phyloP scores from a whole-genome alignment of 305 asterid genomes.

The Withania somnifera region DNA sequence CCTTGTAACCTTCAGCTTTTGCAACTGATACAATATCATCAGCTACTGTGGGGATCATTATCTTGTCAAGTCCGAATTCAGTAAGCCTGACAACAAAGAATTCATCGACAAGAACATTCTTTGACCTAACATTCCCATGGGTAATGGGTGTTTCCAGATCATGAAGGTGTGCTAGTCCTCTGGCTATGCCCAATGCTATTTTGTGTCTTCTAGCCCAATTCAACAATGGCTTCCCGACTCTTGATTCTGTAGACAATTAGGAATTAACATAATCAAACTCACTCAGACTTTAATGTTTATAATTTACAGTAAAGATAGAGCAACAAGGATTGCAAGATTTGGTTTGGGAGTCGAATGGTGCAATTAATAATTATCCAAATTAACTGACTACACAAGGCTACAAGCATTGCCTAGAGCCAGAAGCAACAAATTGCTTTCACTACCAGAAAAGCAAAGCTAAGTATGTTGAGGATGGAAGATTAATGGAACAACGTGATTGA shows the following conservation, averaged over 20 bases:
- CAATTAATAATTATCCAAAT: not conserved
- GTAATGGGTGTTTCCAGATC: slow-evolving; percentile 76
- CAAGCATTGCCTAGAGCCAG: not conserved
- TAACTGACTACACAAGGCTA: too few relatives aligned
- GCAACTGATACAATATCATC: slow-evolving; percentile 72
- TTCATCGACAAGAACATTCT: slow-evolving; percentile 78
- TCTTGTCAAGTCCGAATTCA: slow-evolving; percentile 91
- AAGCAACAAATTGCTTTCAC: not conserved
- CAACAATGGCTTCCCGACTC: slow-evolving; percentile 77
- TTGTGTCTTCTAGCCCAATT: slow-evolving; percentile 95
- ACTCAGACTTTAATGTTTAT: not conserved
- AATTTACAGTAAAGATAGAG: not conserved
- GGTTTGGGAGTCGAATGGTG: not conserved
- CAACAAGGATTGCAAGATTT: not conserved
- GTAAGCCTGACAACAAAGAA: slow-evolving; percentile 75
- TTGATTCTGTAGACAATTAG: slow-evolving; percentile 45
- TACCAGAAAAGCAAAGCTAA: not conserved
- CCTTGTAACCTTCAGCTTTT: slow-evolving; percentile 80
- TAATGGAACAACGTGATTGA: not conserved
- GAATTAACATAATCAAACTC: not conserved
- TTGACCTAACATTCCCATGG: slow-evolving; percentile 81
- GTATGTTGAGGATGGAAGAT: not conserved
- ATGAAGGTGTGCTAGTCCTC: slow-evolving; percentile 89
- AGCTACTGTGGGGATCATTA: slow-evolving; percentile 73
- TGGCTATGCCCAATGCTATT: slow-evolving; percentile 76